Evolutionary conservation across 306 rosid genomes (phyloP).

Genomic region (Psophocarpus tetragonolobus): DNA sequence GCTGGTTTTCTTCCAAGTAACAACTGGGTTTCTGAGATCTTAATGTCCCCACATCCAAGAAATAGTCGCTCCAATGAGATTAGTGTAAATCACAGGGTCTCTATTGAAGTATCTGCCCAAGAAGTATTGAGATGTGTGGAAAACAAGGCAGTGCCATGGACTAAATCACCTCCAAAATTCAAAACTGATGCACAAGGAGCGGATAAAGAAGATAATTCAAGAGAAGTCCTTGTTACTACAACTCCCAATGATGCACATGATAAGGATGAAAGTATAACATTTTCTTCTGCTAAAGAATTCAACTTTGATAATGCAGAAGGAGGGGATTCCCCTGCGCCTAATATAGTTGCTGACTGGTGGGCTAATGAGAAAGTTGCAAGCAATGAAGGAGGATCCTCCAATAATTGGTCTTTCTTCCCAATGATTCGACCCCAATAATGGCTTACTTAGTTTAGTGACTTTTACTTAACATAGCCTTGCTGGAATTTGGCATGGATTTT

Average conservation of each 20-base stretch:
- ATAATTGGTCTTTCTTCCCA: slow-evolving; percentile 88
- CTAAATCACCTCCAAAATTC: slow-evolving; percentile 30
- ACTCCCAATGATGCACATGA: slow-evolving; percentile 48
- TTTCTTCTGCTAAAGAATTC: slow-evolving; percentile 79
- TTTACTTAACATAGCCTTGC: neutral
- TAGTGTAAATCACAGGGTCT: slow-evolving; percentile 41
- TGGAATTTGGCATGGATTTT: slow-evolving; percentile 23
- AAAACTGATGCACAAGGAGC: slow-evolving; percentile 24
- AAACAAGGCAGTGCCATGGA: slow-evolving; percentile 40
- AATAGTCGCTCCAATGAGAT: slow-evolving; percentile 29
- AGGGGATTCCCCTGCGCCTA: slow-evolving; percentile 57
- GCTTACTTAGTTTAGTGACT: slow-evolving; percentile 24
- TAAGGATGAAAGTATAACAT: slow-evolving; percentile 58
- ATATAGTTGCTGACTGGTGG: slow-evolving; percentile 79
- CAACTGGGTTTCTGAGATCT: slow-evolving; percentile 42
- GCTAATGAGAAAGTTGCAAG: slow-evolving; percentile 72
- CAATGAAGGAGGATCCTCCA: slow-evolving; percentile 51
- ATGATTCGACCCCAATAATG: slow-evolving; percentile 51
- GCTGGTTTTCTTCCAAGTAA: slow-evolving; percentile 33
- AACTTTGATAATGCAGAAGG: slow-evolving; percentile 78
- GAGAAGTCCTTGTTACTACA: slow-evolving; percentile 34
- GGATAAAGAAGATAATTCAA: slow-evolving; percentile 36
- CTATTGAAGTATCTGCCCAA: slow-evolving; percentile 44
- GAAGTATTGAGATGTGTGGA: slow-evolving; percentile 33
- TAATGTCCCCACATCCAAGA: slow-evolving; percentile 38